A percentile compares a stretch with the other conserved stretches of the same genome.
These are phyloP conservation scores for Ceriops decandra DNA, from an alignment of 345 rosid genomes.

Conservation along the genomic window DNA sequence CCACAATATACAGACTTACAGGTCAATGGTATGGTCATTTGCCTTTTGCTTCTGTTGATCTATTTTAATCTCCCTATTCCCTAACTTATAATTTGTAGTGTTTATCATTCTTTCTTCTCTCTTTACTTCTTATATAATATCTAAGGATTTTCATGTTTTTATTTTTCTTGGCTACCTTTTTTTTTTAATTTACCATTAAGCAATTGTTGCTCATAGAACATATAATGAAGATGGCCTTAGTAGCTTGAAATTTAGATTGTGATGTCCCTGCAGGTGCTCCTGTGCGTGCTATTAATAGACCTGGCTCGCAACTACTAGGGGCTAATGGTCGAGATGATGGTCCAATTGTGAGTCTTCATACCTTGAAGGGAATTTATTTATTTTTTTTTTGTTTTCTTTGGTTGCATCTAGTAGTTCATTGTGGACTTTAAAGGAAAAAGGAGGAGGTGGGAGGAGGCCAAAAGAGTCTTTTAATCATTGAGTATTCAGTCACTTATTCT, in stretches of 20 bases:
- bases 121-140: no score
- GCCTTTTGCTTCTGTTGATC: conserved; percentile 3
- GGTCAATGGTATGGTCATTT: conserved; percentile 68
- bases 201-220: no score
- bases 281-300: conserved; percentile 82
- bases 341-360: conserved; percentile 61
- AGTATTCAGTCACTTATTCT: no score
- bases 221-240: no score
- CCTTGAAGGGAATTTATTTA: background rate
- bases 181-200: no score
- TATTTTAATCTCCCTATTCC: conserved; percentile 5
- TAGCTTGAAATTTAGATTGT: background rate
- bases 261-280: conserved; percentile 43
- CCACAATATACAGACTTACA: conserved; percentile 90
- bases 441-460: no score
- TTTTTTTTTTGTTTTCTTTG: background rate
- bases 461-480: no score
- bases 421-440: no score
- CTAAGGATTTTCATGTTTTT: background rate
- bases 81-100: background rate
- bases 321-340: conserved; percentile 99
- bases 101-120: background rate
- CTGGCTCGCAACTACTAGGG: conserved; percentile 83
- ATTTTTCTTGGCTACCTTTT: background rate
- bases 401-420: background rate